Conservation (phyloP, 2,329 filamentous ascomycete species). For the Trichoderma citrinoviride region DNA sequence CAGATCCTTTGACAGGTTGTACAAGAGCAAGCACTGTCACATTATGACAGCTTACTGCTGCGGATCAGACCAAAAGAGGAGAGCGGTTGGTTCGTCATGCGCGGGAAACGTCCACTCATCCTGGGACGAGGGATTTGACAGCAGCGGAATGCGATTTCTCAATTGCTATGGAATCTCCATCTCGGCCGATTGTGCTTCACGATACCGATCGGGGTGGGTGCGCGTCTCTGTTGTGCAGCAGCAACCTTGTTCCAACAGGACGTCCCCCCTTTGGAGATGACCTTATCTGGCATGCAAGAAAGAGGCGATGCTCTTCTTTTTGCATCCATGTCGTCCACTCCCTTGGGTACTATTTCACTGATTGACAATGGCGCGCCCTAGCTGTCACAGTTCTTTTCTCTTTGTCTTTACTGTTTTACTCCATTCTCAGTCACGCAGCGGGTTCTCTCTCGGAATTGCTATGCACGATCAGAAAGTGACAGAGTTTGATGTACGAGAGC, state of each 20-base stretch:
- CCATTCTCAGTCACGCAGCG: background rate
- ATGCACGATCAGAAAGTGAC: constrained; percentile 10
- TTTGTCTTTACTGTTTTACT: background rate
- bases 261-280: background rate
- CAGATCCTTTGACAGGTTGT: background rate
- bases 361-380: background rate
- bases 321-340: background rate
- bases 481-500: background rate
- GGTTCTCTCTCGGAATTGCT: background rate
- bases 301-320: background rate
- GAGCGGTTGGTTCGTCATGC: background rate
- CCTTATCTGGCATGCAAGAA: background rate
- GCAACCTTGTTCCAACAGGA: background rate
- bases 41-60: background rate
- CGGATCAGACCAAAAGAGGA: background rate
- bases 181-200: background rate
- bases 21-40: background rate
- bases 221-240: background rate
- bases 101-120: background rate
- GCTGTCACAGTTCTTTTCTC: background rate
- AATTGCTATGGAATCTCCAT: background rate
- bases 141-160: background rate
- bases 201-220: background rate
- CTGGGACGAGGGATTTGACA: background rate
- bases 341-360: background rate